Percentiles rank a stretch among this genome's conserved stretches.
These are phyloP conservation scores for Phytophthora constricta DNA, from an alignment of 352 stramenopile species.

Conservation along the genomic window DNA sequence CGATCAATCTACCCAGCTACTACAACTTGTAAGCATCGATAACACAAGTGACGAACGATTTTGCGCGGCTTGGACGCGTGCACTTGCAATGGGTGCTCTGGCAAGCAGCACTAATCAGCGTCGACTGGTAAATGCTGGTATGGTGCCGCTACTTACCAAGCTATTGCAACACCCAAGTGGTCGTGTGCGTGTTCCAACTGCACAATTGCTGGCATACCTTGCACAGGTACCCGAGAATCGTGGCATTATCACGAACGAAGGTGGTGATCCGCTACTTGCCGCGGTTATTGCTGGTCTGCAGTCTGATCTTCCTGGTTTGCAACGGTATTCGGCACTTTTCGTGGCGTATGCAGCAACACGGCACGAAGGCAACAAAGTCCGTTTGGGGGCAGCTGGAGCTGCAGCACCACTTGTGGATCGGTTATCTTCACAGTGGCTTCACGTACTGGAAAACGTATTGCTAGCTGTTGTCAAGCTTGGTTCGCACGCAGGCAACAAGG, in stretches of 20 bases:
- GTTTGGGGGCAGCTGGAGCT: constrained; percentile 54
- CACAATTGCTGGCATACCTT: constrained; percentile 57
- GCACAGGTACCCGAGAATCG: constrained; percentile 58
- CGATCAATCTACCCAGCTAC: constrained; percentile 45
- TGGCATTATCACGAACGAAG: constrained; percentile 46
- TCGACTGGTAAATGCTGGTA: constrained; percentile 35
- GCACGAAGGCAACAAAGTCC: constrained; percentile 69
- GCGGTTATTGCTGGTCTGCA: constrained; percentile 52
- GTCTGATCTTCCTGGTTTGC: constrained; percentile 59
- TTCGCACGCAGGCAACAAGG: constrained; percentile 76
- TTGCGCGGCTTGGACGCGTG: constrained; percentile 52
- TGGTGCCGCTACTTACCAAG: constrained; percentile 49
- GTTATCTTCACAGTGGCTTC: constrained; percentile 67
- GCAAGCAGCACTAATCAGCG: constrained; percentile 62
- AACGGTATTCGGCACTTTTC: constrained; percentile 62
- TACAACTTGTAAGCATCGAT: constrained; percentile 33
- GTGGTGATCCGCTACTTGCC: constrained; percentile 40
- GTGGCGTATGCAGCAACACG: constrained; percentile 65
- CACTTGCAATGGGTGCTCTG: constrained; percentile 49
- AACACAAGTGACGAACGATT: constrained; percentile 37
- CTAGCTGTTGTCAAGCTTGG: constrained; percentile 73
- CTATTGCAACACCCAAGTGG: constrained; percentile 36
- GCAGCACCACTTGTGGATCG: constrained; percentile 60
- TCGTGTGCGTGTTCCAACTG: constrained; percentile 36
- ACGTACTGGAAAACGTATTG: constrained; percentile 77